Conservation (phyloP, 495 filamentous ascomycete genomes). For the Xylaria sp. region DNA sequence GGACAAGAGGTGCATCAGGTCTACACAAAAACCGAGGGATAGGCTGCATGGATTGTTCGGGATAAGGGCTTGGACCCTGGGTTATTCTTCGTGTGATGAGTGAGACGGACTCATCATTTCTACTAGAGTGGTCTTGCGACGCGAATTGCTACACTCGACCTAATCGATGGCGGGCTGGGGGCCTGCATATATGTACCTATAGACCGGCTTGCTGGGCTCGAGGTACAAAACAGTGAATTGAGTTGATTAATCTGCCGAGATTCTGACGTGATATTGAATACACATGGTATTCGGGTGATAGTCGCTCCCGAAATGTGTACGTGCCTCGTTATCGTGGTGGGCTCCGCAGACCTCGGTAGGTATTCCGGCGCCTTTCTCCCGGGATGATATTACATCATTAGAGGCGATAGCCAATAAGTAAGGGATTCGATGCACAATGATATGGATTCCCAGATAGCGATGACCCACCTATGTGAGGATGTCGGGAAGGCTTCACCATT, state of each 20-base stretch:
- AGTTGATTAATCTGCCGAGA: not conserved
- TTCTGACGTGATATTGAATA: slow-evolving; percentile 5
- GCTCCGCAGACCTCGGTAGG: not conserved
- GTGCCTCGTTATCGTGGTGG: not conserved
- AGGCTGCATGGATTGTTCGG: slow-evolving; percentile 32
- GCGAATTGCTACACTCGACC: slow-evolving; percentile 5
- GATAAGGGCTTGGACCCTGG: slow-evolving; percentile 23
- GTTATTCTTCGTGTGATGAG: slow-evolving; percentile 29
- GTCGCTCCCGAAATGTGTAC: not conserved
- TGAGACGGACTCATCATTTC: slow-evolving; percentile 30
- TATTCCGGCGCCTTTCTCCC: not conserved
- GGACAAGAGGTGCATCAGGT: slow-evolving; percentile 37
- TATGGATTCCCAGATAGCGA: not conserved
- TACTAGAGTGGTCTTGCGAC: slow-evolving; percentile 31
- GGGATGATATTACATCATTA: slow-evolving; percentile 7
- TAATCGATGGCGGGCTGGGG: slow-evolving; percentile 13
- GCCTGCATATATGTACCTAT: not conserved
- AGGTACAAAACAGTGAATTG: slow-evolving; percentile 10
- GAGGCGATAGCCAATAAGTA: not conserved
- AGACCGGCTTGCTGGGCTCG: slow-evolving; percentile 5
- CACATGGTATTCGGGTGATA: slow-evolving; percentile 13
- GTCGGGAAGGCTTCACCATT: not conserved
- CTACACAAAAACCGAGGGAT: slow-evolving; percentile 42
- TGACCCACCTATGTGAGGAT: not conserved
- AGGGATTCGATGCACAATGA: not conserved